These are phyloP conservation scores for Whalleya microplaca DNA, from an alignment of 2,329 filamentous ascomycete species.

Conservation along the genomic window DNA sequence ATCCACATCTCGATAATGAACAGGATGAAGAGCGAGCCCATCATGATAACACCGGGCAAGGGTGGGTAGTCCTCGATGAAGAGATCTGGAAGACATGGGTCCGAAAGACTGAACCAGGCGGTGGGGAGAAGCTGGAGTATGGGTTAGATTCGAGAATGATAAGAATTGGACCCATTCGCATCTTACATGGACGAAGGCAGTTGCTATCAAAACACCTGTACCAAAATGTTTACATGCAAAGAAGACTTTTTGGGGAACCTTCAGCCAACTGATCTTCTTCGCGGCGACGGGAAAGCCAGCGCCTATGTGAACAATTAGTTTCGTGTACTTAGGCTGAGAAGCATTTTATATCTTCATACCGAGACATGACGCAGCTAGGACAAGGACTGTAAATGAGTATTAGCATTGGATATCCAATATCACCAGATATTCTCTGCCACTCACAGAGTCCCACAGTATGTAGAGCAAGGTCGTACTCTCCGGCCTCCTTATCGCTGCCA, in stretches of 20 bases:
- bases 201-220: conserved; percentile 73
- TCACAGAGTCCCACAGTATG: conserved; percentile 48
- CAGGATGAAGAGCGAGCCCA: conserved; percentile 62
- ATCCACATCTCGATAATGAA: conserved; percentile 67
- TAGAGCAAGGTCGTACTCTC: conserved; percentile 48
- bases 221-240: conserved; percentile 70
- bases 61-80: conserved; percentile 64
- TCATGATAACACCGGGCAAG: conserved; percentile 68
- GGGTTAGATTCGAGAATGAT: conserved; percentile 4
- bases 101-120: conserved; percentile 56
- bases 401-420: background rate
- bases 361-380: conserved; percentile 44
- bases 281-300: conserved; percentile 57
- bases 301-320: conserved; percentile 37
- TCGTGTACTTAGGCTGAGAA: background rate
- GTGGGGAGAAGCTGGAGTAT: conserved; percentile 56
- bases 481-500: conserved; percentile 40
- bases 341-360: conserved; percentile 31
- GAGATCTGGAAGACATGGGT: conserved; percentile 61
- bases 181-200: conserved; percentile 71
- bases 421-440: conserved; percentile 19
- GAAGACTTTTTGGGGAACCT: conserved; percentile 59
- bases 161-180: background rate
- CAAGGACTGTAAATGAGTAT: conserved; percentile 40
- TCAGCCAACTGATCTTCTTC: conserved; percentile 61